Conservation (phyloP, 768 basidiomycete species). For the Lyophyllum decastes region DNA sequence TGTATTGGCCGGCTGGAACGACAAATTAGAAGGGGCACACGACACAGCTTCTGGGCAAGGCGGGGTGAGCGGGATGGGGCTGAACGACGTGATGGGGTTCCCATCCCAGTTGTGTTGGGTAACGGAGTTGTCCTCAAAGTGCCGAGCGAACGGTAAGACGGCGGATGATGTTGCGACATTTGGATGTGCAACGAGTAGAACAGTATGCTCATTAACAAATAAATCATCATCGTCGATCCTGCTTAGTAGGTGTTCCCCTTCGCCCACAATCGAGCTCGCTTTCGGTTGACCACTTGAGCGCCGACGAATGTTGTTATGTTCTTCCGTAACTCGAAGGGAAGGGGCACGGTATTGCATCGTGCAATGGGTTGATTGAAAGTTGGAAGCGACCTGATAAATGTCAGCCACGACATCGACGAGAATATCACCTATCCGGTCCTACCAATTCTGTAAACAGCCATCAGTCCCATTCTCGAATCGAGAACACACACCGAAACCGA, state of each 20-base stretch:
- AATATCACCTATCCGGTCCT: no score
- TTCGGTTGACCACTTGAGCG: slow-evolving; percentile 9
- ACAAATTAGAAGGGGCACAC: slow-evolving; percentile 2
- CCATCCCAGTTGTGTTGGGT: neutral
- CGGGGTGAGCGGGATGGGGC: slow-evolving; percentile 12
- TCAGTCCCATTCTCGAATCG: neutral
- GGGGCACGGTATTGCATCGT: slow-evolving; percentile 10
- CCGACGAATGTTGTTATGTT: slow-evolving; percentile 9
- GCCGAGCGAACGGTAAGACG: neutral
- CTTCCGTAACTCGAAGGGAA: neutral
- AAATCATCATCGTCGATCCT: slow-evolving; percentile 2
- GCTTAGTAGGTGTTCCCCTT: neutral
- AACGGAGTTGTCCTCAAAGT: neutral
- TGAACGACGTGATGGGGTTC: slow-evolving; percentile 4
- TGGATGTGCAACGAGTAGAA: neutral
- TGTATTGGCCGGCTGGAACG: neutral
- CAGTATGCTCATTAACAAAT: neutral
- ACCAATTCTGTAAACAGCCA: no score
- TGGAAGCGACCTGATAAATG: slow-evolving; percentile 1
- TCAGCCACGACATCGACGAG: slow-evolving; percentile 6
- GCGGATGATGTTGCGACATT: neutral
- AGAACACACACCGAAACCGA: neutral
- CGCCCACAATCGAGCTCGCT: neutral
- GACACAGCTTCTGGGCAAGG: slow-evolving; percentile 16
- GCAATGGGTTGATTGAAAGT: neutral